Evolutionary conservation across 352 stramenopile genomes (phyloP).

Genomic region (Pythium rhizo-oryzae): DNA sequence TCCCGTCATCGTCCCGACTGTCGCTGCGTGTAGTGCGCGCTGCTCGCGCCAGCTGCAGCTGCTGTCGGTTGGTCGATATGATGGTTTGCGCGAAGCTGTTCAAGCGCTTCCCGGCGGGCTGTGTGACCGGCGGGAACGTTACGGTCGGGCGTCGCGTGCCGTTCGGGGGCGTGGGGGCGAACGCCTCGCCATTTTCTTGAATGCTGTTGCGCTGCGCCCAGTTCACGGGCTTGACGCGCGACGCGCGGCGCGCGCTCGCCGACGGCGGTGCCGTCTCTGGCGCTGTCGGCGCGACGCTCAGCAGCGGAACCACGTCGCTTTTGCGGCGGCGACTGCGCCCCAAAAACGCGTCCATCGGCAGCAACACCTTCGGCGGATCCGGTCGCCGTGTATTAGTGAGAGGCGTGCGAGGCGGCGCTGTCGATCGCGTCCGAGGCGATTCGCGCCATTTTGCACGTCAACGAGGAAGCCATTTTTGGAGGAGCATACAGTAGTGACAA

Average conservation of each 20-base stretch:
- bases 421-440: no score
- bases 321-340: slow-evolving; percentile 17
- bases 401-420: no score
- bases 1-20: neutral
- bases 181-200: no score
- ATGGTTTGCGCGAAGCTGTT: slow-evolving; percentile 12
- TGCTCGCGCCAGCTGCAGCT: neutral
- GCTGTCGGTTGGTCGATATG: slow-evolving; percentile 20
- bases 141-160: neutral
- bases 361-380: no score
- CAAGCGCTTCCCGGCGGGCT: neutral
- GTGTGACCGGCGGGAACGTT: slow-evolving; percentile 4
- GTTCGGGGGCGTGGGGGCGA: no score
- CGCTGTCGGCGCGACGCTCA: neutral
- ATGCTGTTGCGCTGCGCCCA: slow-evolving; percentile 11
- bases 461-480: no score
- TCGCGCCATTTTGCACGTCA: no score
- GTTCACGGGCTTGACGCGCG: slow-evolving; percentile 16
- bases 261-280: neutral
- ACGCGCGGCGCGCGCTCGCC: neutral
- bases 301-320: slow-evolving; percentile 24
- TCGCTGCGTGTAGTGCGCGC: no score
- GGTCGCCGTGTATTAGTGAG: no score
- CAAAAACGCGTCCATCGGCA: neutral
- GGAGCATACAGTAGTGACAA: no score